These are phyloP conservation scores for Lecanicillium sp. DNA, from an alignment of 2,329 filamentous ascomycete genomes.

Conservation along the genomic window DNA sequence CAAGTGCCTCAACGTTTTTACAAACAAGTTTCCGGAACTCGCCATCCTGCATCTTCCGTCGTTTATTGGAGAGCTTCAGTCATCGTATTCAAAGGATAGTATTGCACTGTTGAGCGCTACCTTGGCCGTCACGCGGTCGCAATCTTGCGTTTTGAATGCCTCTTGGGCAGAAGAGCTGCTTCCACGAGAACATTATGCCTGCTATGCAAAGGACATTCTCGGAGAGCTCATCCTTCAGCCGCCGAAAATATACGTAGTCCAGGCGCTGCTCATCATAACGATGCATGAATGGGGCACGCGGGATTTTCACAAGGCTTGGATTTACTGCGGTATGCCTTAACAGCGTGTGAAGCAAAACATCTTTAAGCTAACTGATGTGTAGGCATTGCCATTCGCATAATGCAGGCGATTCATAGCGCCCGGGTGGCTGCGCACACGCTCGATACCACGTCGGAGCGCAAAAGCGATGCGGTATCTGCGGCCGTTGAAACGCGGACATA, in stretches of 20 bases:
- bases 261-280: constrained; percentile 29
- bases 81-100: constrained; percentile 14
- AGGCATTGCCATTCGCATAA: constrained; percentile 30
- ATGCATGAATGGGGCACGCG: constrained; percentile 33
- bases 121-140: constrained; percentile 21
- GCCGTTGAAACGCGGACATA: constrained; percentile 31
- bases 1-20: constrained; percentile 24
- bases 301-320: constrained; percentile 34
- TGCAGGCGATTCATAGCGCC: constrained; percentile 25
- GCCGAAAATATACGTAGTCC: constrained; percentile 26
- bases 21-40: constrained; percentile 24
- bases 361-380: neutral
- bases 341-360: neutral
- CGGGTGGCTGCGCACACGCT: constrained; percentile 19
- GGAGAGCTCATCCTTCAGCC: constrained; percentile 17
- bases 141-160: constrained; percentile 21
- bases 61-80: constrained; percentile 18
- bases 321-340: constrained; percentile 23
- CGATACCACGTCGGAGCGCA: constrained; percentile 14
- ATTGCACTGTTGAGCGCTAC: constrained; percentile 21
- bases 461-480: constrained; percentile 14
- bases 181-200: constrained; percentile 23
- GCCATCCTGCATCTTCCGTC: constrained; percentile 24
- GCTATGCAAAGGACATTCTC: constrained; percentile 19
- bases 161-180: constrained; percentile 20